Conservation (phyloP, 2,329 filamentous ascomycete species). For the Colletotrichum spinosum region DNA sequence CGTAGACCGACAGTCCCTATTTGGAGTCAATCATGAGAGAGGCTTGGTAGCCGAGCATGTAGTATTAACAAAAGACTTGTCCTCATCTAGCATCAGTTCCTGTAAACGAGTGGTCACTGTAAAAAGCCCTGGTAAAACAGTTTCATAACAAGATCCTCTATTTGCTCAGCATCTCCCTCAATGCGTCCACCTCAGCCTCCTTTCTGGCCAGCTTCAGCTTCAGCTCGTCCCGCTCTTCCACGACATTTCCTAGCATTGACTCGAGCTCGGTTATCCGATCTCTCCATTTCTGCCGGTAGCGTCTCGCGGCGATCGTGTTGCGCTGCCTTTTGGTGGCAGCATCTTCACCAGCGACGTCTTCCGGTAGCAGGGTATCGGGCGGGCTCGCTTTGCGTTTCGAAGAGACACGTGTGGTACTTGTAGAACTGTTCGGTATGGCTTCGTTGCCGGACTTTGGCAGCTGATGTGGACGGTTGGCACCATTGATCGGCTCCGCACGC, state of each 20-base stretch:
- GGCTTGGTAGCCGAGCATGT: too few relatives aligned
- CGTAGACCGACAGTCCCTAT: too few relatives aligned
- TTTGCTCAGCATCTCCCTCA: constrained; percentile 46
- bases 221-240: constrained; percentile 67
- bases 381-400: background rate
- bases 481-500: too few relatives aligned
- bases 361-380: background rate
- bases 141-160: background rate
- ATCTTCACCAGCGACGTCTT: background rate
- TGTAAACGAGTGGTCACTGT: background rate
- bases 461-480: too few relatives aligned
- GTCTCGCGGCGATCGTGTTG: constrained; percentile 72
- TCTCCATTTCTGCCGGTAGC: constrained; percentile 72
- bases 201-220: constrained; percentile 66
- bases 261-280: constrained; percentile 70
- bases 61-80: too few relatives aligned
- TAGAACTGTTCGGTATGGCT: background rate
- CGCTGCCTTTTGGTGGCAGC: constrained; percentile 62
- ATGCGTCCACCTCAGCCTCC: constrained; percentile 68
- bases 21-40: too few relatives aligned
- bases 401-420: background rate
- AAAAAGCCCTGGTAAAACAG: background rate
- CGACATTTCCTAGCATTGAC: constrained; percentile 61
- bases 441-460: background rate
- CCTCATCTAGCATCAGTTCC: too few relatives aligned